Evolutionary conservation across 305 asterid species (phyloP).

Genomic region (Rubia tinctorum): DNA sequence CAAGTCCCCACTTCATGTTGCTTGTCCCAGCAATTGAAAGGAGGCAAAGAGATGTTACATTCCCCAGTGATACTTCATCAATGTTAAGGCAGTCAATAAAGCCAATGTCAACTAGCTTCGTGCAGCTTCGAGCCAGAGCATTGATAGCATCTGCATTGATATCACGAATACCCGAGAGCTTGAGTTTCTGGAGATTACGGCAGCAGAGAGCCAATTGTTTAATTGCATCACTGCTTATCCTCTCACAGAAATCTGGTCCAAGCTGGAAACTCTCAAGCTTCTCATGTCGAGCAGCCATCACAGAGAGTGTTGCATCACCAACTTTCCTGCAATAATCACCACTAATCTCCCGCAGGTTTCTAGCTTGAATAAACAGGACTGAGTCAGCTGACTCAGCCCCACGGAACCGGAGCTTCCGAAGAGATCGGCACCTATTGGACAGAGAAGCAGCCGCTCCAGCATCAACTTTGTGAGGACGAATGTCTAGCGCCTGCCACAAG

Average conservation of each 20-base stretch:
- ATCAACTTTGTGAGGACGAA: conserved; percentile 75
- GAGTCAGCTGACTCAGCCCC: conserved; percentile 88
- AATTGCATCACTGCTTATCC: conserved; percentile 77
- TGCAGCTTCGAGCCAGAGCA: conserved; percentile 71
- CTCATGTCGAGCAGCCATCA: conserved; percentile 83
- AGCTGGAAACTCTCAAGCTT: conserved; percentile 77
- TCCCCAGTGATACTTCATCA: conserved; percentile 67
- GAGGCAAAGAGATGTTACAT: conserved; percentile 56
- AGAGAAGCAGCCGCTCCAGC: conserved; percentile 52
- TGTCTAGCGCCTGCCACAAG: conserved; percentile 73
- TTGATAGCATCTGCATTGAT: conserved; percentile 73
- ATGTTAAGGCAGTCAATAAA: conserved; percentile 71
- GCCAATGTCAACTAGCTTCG: conserved; percentile 58
- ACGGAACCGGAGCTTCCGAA: conserved; percentile 74
- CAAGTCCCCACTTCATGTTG: conserved; percentile 62
- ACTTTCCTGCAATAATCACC: conserved; percentile 76
- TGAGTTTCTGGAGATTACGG: conserved; percentile 51
- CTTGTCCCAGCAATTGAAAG: conserved; percentile 84
- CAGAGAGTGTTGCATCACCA: conserved; percentile 71
- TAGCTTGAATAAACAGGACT: conserved; percentile 63
- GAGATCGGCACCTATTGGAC: conserved; percentile 60
- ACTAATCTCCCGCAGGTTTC: conserved; percentile 58
- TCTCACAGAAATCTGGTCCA: conserved; percentile 88
- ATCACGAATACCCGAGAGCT: conserved; percentile 76
- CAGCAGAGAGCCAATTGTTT: conserved; percentile 77